These are phyloP conservation scores for Chlamydomonas reinhardtii DNA, from an alignment of 163 green algal species.

Conservation along the genomic window DNA sequence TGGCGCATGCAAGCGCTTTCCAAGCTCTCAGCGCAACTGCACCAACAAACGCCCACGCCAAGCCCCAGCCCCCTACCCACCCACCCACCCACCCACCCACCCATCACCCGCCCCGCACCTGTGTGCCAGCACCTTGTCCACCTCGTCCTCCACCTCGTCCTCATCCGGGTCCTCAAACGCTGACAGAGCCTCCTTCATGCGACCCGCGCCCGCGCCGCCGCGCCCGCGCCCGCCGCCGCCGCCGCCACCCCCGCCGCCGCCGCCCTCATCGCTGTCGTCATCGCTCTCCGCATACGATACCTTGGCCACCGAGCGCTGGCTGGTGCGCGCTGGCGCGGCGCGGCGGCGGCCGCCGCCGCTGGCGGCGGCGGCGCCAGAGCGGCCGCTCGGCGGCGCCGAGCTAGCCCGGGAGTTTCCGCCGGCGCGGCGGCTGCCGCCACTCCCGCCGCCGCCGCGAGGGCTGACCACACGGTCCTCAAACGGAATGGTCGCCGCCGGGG, in stretches of 20 bases:
- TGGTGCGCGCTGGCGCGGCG: slow-evolving; percentile 36
- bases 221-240: neutral
- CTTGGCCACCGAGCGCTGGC: slow-evolving; percentile 39
- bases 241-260: slow-evolving; percentile 44
- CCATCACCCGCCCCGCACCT: slow-evolving; percentile 56
- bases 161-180: slow-evolving; percentile 65
- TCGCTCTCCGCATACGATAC: slow-evolving; percentile 52
- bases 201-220: neutral
- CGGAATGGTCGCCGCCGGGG: neutral
- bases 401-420: neutral
- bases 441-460: neutral
- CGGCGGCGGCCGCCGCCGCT: neutral
- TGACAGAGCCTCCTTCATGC: slow-evolving; percentile 55
- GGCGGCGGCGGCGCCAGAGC: neutral
- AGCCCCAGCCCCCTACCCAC: too few species aligned
- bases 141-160: slow-evolving; percentile 77
- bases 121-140: slow-evolving; percentile 86
- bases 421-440: neutral
- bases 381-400: slow-evolving; percentile 18
- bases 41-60: too few species aligned
- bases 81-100: too few species aligned
- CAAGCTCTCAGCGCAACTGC: too few species aligned
- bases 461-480: slow-evolving; percentile 34
- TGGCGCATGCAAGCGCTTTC: too few species aligned
- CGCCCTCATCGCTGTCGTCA: slow-evolving; percentile 44